A percentile compares a stretch with the other conserved stretches of the same genome.
These are phyloP conservation scores for Leucocoprinus leucothites DNA, from an alignment of 768 basidiomycete genomes.

Conservation along the genomic window DNA sequence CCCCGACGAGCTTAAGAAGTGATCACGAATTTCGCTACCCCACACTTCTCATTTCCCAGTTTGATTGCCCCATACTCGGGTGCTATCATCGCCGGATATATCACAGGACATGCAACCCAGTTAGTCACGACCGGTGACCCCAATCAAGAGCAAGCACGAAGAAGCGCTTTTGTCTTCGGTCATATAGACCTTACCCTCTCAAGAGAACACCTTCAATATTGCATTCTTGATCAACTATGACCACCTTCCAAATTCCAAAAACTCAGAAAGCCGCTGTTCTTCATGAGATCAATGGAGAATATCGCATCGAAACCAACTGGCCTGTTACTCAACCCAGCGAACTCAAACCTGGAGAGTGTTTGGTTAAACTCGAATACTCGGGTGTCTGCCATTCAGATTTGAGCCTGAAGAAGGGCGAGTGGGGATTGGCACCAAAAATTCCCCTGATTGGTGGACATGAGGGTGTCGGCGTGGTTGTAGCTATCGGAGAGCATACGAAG, in stretches of 20 bases:
- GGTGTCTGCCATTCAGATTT: constrained; percentile 87
- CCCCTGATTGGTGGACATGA: constrained; percentile 84
- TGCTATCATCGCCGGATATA: too few relatives aligned
- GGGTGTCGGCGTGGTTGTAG: constrained; percentile 79
- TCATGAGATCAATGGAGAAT: constrained; percentile 25
- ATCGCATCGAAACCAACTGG: constrained; percentile 39
- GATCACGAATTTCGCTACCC: too few relatives aligned
- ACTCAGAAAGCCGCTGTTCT: constrained; percentile 43
- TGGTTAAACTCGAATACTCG: constrained; percentile 71
- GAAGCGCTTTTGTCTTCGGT: too few relatives aligned
- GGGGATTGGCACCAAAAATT: constrained; percentile 64
- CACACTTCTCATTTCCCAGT: too few relatives aligned
- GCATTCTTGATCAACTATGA: background rate
- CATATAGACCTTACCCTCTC: too few relatives aligned
- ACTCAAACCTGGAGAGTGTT: constrained; percentile 67
- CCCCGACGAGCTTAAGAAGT: too few relatives aligned
- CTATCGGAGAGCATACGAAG: constrained; percentile 65
- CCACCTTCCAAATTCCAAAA: constrained; percentile 29
- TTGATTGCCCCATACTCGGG: too few relatives aligned
- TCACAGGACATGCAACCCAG: too few relatives aligned
- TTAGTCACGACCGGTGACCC: too few relatives aligned
- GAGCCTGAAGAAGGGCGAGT: constrained; percentile 71
- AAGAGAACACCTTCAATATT: background rate
- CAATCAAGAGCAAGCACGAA: too few relatives aligned
- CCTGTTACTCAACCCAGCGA: constrained; percentile 54